phyloP scores from a whole-genome alignment of 2,329 filamentous ascomycete genomes.

The Alternaria ventricosa region DNA sequence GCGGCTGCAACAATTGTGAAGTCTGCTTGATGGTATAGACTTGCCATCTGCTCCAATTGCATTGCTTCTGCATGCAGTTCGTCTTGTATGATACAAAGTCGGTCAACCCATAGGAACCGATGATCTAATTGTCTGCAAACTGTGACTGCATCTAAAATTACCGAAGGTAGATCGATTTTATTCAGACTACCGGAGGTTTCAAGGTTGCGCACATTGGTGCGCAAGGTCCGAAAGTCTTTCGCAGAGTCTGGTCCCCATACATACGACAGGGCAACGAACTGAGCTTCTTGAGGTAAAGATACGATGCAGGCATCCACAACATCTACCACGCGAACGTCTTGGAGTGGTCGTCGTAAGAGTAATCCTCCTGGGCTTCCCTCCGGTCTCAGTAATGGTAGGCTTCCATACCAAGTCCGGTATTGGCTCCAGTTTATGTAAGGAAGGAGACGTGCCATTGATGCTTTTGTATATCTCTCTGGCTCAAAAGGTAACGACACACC shows the following conservation, averaged over 20 bases:
- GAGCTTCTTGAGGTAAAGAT: not conserved
- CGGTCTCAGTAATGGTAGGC: not conserved
- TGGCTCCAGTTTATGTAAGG: not conserved
- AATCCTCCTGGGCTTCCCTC: not conserved
- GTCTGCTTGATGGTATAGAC: constrained; percentile 5
- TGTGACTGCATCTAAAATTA: constrained; percentile 3
- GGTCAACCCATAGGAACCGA: constrained; percentile 10
- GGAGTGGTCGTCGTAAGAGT: not conserved
- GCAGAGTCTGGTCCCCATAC: not conserved
- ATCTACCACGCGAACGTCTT: constrained; percentile 5
- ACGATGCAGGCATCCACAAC: constrained; percentile 1
- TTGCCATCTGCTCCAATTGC: constrained; percentile 13
- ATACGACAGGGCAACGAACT: constrained; percentile 7
- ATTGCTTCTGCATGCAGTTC: not conserved
- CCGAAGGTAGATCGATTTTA: not conserved
- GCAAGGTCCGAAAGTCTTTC: not conserved
- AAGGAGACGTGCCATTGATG: not conserved
- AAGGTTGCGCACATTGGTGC: not conserved
- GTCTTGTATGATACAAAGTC: constrained; percentile 12
- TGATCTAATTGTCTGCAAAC: not conserved
- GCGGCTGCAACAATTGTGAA: constrained; percentile 9
- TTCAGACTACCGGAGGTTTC: not conserved
- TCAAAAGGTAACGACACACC: not conserved
- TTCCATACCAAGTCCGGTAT: not conserved
- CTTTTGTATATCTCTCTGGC: not conserved